Conservation (phyloP, 1,139 yeast species). For the Suhomyces yuchorum region DNA sequence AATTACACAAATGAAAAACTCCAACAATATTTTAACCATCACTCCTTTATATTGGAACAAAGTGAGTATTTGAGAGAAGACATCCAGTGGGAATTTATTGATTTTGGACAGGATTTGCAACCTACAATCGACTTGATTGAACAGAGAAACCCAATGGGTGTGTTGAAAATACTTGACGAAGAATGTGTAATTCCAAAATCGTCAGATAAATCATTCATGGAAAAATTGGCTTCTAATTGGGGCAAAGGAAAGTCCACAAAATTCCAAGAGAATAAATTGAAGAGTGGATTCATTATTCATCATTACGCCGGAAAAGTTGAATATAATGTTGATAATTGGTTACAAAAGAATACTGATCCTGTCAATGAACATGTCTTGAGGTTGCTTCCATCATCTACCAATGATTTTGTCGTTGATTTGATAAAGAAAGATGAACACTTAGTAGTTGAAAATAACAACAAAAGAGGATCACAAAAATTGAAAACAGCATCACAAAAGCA, state of each 20-base stretch:
- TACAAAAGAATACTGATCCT: conserved; percentile 94
- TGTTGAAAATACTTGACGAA: conserved; percentile 88
- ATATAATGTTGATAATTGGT: conserved; percentile 89
- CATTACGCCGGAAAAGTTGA: conserved; percentile 97
- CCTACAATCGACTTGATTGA: conserved; percentile 94
- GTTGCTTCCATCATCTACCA: conserved; percentile 57
- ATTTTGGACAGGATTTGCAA: conserved; percentile 94
- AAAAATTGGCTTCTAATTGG: conserved; percentile 71
- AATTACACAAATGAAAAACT: conserved; percentile 94
- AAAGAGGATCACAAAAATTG: conserved; percentile 33
- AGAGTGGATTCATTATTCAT: conserved; percentile 73
- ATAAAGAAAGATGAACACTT: conserved; percentile 29
- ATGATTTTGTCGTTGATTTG: conserved; percentile 44
- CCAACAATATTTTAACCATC: conserved; percentile 97
- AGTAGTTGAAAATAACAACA: conserved; percentile 9
- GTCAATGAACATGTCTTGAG: conserved; percentile 73
- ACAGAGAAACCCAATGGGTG: conserved; percentile 73
- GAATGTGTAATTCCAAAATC: conserved; percentile 95
- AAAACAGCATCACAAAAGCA: conserved; percentile 87
- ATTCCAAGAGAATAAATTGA: conserved; percentile 69
- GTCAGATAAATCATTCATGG: conserved; percentile 79
- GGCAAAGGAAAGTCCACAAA: conserved; percentile 56
- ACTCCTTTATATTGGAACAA: conserved; percentile 95
- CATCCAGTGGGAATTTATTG: conserved; percentile 94
- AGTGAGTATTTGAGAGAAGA: conserved; percentile 92